These are phyloP conservation scores for Suillus americanus DNA, from an alignment of 768 basidiomycete species.

Conservation along the genomic window DNA sequence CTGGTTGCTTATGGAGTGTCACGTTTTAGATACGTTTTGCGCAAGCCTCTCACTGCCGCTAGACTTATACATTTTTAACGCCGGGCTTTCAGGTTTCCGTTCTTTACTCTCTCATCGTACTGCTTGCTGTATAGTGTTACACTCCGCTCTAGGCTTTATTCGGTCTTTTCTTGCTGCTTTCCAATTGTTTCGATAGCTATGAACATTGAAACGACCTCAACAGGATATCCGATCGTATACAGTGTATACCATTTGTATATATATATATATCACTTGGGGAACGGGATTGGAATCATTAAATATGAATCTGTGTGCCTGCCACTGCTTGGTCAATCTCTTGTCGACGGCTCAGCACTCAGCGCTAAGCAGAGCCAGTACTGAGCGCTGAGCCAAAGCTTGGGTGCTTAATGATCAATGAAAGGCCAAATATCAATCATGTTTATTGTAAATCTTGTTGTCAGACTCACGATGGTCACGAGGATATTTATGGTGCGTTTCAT, in stretches of 20 bases:
- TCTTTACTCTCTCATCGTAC: not conserved
- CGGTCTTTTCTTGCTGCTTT: not conserved
- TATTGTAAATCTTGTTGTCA: not conserved
- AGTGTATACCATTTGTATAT: not conserved
- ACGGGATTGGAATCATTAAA: not conserved
- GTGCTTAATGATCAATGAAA: not conserved
- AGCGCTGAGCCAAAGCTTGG: not conserved
- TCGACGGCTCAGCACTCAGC: not conserved
- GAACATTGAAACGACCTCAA: not conserved
- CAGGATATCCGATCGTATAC: not conserved
- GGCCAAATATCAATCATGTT: not conserved
- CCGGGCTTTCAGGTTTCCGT: not conserved
- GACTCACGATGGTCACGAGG: not conserved
- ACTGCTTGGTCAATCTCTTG: not conserved
- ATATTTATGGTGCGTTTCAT: not conserved
- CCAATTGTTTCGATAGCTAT: not conserved
- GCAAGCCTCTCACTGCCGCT: not conserved
- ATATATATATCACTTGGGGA: not conserved
- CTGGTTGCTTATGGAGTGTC: not conserved
- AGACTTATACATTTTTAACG: not conserved
- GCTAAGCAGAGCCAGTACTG: not conserved
- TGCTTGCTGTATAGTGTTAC: not conserved
- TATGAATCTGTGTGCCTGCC: not conserved
- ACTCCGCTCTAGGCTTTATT: not conserved
- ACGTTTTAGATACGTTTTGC: not conserved